Base-by-base conservation (phyloP, 2,329 filamentous ascomycete species). In the Fusarium sp. region DNA sequence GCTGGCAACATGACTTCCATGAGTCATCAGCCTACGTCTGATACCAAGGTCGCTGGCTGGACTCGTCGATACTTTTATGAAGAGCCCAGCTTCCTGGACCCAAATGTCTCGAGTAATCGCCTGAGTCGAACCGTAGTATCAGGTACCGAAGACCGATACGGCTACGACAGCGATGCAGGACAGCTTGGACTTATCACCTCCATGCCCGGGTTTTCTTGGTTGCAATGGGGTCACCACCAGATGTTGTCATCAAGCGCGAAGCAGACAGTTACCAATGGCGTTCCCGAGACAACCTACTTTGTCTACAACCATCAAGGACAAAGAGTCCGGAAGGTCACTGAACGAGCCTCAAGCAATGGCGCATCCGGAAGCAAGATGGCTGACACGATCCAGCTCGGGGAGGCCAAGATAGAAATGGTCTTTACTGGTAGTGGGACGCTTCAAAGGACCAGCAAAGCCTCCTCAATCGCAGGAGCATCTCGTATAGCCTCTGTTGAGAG, bases 251-350 rank as follows among this genome's bases (percentile, higher is more conserved):
- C 49, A 1, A 35, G 47, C 1, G 44, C 63, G 0, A 23, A 4
- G 2, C 53, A 61, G 29, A 19, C 14, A 1, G 14, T 51, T 3
- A 41, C 48, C 9, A 11, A 11, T 1, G 48, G 33, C 1, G 41
- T 11, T 3, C 47, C 55, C 1, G 60, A 66, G 31, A 53, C 33
- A 14, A 63, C 63, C 3, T 61, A 41, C 21, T 63, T 58, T 19
- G 53, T 57, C 13, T 63, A 66, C 19, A 41, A 61, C 17, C 9
- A 27, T 4, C 9, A 9, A 2, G 60, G 63, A 0, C 35, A 47
- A 1, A 21, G 63, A 2, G 29, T 53, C 3, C 44, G 63, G 1
- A 66, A 66, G 39, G 51, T 59, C 0, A 58, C 51, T 10, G 57
- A 27, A 9, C 9, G 6, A 6, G 25, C 25, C 9, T 6, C 25